Evolutionary conservation across 169 alveolate genomes (phyloP), one percentile per base, ranked within the genome.

Genomic region (Plasmodium relictum): DNA sequence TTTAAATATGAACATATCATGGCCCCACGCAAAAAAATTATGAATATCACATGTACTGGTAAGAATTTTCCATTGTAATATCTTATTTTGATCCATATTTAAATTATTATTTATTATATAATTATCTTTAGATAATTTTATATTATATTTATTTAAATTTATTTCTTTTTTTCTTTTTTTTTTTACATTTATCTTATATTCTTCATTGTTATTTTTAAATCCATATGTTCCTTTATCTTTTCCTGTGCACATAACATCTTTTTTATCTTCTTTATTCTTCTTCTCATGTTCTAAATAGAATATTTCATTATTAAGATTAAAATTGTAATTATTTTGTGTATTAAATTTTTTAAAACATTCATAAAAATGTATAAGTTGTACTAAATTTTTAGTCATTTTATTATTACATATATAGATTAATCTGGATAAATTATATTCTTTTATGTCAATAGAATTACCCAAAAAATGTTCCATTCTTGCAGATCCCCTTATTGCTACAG

Each of bases 401-500:
- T 44, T 31, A 80, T 80, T 80, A 50, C 90, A 80, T 45, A 80
- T 59, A 31, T 31, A 6, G 41, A 80, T 42, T 44, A 80, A 45
- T 37, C 54, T 37, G 10, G 12, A n/a, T 22, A 68, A 24, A 31
- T 69, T 41, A 10, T 37, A 26, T 59, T 45, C 48, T 61, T 68
- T 50, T 45, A 68, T 12, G 8, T 16, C 22, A 18, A 26, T 37
- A 22, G 18, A 22, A 58, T 52, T 62, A n/a, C 62, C 76, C 39
- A 80, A 31, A 6, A 52, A 58, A 68, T 80, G 90, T 31, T 80
- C 90, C 41, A 80, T 54, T 8, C 90, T 18, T 83, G 66, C 68
- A 3, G 90, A 85, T 8, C 96, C 96, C 48, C 95, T 62, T 12
- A 94, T 68, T 9, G 96, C 94, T 0, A 94, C 86, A 0, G 93